These are phyloP conservation scores for Chlamydomonas eustigma DNA, from an alignment of 139 green algal genomes.

Conservation along the genomic window DNA sequence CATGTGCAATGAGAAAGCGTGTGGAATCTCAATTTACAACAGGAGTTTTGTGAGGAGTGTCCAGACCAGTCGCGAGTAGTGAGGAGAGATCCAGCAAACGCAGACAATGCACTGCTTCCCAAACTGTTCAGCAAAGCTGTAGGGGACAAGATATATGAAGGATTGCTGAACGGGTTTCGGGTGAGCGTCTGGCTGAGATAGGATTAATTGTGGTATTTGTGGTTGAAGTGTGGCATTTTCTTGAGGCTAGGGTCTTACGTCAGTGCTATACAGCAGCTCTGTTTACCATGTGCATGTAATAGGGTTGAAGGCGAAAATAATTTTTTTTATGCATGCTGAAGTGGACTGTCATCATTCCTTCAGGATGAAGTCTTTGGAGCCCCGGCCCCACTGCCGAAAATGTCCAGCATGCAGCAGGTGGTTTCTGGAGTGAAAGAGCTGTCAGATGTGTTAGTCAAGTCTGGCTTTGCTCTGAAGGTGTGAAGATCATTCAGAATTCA, in stretches of 20 bases:
- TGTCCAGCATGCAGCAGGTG: slow-evolving; percentile 25
- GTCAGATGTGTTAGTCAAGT: slow-evolving; percentile 50
- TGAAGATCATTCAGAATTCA: no score
- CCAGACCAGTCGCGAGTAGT: slow-evolving; percentile 29
- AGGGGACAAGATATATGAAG: slow-evolving; percentile 60
- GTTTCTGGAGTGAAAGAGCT: slow-evolving; percentile 35
- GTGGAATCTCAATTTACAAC: neutral
- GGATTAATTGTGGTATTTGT: no score
- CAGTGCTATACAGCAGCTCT: no score
- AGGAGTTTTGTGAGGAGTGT: slow-evolving; percentile 1
- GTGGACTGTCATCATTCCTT: slow-evolving; percentile 58
- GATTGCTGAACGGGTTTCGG: slow-evolving; percentile 67
- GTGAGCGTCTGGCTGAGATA: slow-evolving; percentile 17
- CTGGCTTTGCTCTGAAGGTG: slow-evolving; percentile 56
- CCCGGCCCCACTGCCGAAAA: slow-evolving; percentile 17
- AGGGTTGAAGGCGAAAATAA: no score
- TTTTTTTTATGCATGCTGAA: neutral
- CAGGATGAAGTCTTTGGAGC: slow-evolving; percentile 49
- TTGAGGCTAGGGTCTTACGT: no score
- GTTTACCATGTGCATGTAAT: no score
- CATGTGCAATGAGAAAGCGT: slow-evolving; percentile 3
- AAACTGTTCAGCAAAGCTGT: slow-evolving; percentile 22
- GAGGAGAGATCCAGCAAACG: slow-evolving; percentile 30
- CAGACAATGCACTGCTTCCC: slow-evolving; percentile 56
- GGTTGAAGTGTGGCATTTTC: no score